Base-by-base conservation (phyloP, 1,284 basidiomycete genomes). In the Microbotryum lychnidis-dioicae region DNA sequence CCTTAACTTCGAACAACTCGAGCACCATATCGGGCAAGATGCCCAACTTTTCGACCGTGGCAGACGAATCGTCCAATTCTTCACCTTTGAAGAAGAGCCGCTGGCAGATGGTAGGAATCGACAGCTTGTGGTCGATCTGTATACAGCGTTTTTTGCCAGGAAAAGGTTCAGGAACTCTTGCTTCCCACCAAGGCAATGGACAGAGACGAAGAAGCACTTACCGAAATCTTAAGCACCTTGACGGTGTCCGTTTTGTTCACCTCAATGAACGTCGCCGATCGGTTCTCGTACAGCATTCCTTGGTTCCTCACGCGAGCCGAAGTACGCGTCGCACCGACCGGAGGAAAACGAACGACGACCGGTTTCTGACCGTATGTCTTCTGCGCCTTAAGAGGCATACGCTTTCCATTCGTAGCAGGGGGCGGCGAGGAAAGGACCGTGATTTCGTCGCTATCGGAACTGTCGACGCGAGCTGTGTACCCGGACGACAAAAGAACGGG, bases 211-310 rank as follows among this genome's bases (percentile, higher is more conserved):
- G 14, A 44, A 18, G 14, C 46, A 72, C 81, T 58, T 60, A 88
- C 87, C 78, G 81, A 77, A 56, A 86, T 73, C 73, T 88, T 89
- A 67, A 90, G 81, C 12, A 87, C 86, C 71, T 85, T 88, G 58
- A 90, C 79, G 0, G 84, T 83, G 67, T 81, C 87, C 21, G 75
- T 73, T 72, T 86, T 87, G 47, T 77, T 78, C 52, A 89, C 63
- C 29, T 58, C 25, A n/a, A 69, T 56, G 18, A 5, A 23, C 25
- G 63, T 54, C 14, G 58, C 31, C 29, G 31, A 45, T 54, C 29
- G 55, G 12, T 12, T 37, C 20, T 14, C 27, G 23, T 21, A 45
- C 14, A 49, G 14, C 37, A 18, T 16, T 7, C 56, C 44, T 52
- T 60, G 63, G 37, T 53, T 45, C 42, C 49, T 57, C 48, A 58